These are phyloP conservation scores for Helicosporidium sp. DNA, from an alignment of 139 green algal species.

Conservation along the genomic window DNA sequence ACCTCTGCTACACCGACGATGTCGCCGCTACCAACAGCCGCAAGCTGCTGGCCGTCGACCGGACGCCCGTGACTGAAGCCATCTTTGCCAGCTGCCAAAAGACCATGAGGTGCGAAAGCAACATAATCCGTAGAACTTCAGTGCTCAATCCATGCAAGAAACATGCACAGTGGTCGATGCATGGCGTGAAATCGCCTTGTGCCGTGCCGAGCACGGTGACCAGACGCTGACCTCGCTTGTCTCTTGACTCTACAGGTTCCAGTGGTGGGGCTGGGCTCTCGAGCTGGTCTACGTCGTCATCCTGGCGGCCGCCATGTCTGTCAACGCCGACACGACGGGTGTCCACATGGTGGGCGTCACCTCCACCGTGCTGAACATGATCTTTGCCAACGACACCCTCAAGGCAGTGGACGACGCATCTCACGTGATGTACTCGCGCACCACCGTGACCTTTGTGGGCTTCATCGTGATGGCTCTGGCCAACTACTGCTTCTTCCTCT, in stretches of 20 bases:
- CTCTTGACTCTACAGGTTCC: not conserved
- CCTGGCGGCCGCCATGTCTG: not conserved
- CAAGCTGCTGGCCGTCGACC: not conserved
- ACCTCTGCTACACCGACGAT: not conserved
- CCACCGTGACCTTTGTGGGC: not conserved
- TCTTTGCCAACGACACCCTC: not conserved
- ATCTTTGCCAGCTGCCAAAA: not conserved
- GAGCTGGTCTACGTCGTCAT: not conserved
- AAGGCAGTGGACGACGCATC: not conserved
- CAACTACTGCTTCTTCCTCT: not conserved
- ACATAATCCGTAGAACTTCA: too few relatives aligned
- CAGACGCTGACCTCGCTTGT: too few relatives aligned
- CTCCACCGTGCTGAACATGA: not conserved
- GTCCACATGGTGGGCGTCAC: not conserved
- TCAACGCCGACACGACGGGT: not conserved
- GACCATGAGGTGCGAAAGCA: too few relatives aligned
- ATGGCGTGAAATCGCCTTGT: too few relatives aligned
- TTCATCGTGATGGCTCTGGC: not conserved
- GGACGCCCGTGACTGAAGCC: not conserved
- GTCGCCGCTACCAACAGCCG: not conserved
- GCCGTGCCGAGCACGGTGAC: too few relatives aligned
- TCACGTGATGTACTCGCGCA: not conserved
- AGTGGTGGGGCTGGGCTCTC: not conserved
- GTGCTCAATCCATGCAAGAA: too few relatives aligned
- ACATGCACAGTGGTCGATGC: too few relatives aligned